phyloP scores from a whole-genome alignment of 306 rosid species.

The Pyrus communis region DNA sequence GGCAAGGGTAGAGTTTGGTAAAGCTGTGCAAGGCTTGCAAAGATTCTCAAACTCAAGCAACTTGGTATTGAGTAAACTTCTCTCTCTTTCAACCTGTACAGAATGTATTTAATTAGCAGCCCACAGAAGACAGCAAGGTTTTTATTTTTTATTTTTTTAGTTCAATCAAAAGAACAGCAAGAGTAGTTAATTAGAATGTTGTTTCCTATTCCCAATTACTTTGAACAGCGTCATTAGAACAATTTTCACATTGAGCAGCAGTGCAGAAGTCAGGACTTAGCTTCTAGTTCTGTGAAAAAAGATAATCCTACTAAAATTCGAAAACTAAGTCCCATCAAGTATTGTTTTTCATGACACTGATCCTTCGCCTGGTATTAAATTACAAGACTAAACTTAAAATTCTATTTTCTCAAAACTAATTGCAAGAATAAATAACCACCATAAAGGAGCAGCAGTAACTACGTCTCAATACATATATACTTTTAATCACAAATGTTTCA shows the following conservation, averaged over 20 bases:
- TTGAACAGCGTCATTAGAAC: background rate
- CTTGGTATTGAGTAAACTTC: conserved; percentile 65
- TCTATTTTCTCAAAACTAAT: background rate
- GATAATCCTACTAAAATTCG: background rate
- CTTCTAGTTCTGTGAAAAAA: background rate
- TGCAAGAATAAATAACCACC: background rate
- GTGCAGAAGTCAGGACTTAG: background rate
- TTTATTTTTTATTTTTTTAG: background rate
- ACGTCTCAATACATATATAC: background rate
- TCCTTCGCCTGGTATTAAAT: background rate
- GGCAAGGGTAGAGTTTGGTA: conserved; percentile 25
- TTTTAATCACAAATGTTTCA: background rate
- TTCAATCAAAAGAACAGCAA: background rate
- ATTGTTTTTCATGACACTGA: background rate
- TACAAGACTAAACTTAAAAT: background rate
- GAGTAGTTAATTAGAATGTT: background rate
- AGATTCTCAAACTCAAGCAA: conserved; percentile 62
- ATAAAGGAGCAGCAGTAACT: background rate
- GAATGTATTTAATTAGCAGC: conserved; percentile 9
- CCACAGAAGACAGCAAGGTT: conserved; percentile 11
- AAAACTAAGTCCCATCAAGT: background rate
- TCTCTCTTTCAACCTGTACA: conserved; percentile 84
- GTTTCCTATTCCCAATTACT: background rate
- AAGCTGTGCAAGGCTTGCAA: conserved; percentile 39
- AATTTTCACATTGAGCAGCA: background rate